Base-by-base conservation (phyloP, 2,329 filamentous ascomycete species). In the Phaeosphaeriaceae sp. region DNA sequence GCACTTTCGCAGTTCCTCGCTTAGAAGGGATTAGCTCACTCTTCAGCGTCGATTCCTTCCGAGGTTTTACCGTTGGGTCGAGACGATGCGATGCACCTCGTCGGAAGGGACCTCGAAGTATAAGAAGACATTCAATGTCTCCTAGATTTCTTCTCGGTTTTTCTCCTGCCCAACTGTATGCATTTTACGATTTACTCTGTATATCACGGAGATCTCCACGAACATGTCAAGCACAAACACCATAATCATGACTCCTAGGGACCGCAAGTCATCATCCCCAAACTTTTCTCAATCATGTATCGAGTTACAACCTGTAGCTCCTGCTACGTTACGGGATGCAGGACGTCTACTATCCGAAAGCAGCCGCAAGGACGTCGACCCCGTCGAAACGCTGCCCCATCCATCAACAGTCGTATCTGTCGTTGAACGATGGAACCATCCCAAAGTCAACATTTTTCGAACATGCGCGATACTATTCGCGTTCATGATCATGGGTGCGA, bases 401-500 rank as follows among this genome's bases (percentile, higher is more conserved):
- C 81, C 81, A 1, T 78, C 76, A 1, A 80, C 76, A 1, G 76
- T 78, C 1, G 65, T 75, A 7, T 73, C 70, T 13, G 72, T 78
- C 24, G 65, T 79, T 15, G 83, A 89, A 68, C 77, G 75, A 74
- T 91, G 89, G 89, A 90, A 90, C 64, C 75, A 78, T 9, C 83
- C 88, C 0, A 74, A 75, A 19, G 78, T 80, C 51, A 90, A 88
- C 69, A 78, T 84, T 15, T 86, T 79, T 62, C 84, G 88, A 33
- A 84, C 85, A 48, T 73, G 84, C 20, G 80, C 84, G 1, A 83
- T 85, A 7, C 84, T 87, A 64, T 85, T 84, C 68, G 81, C 83
- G 1, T 86, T 91, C 61, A 77, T 86, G 36, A 77, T 89, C 44
- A 84, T 89, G 78, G 89, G 89, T 15, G 83, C 88, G 78, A 89